Evolutionary conservation across 495 filamentous ascomycete genomes (phyloP), one percentile per base, ranked within the genome.

Genomic region (Penicillium cosmopolitanum): DNA sequence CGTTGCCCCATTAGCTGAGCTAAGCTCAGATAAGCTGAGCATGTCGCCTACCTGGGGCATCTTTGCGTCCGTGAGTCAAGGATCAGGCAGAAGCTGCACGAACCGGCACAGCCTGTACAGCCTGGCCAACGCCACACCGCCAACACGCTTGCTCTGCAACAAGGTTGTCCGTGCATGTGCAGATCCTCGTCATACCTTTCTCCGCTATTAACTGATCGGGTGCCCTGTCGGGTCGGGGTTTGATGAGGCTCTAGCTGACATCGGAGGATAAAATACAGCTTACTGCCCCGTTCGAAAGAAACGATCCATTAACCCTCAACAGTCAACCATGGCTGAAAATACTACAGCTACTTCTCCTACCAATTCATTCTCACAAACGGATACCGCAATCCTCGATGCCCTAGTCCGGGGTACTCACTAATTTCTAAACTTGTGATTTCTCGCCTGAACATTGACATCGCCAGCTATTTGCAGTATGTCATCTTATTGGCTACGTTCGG

Each of bases 391-490:
- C n/a, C 78, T 93, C 15, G 89, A 93, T 59, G 78, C 83, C 25
- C 81, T 93, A 68, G 85, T 93, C 55, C 90, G 0, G 90, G 89
- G 15, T 92, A 90, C 70, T 80, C 85, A 1, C 67, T 89, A 60
- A 75, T 90, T 52, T 86, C 87, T 0, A 72, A 80, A 2, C 80
- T 85, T 23, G 62, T 90, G 6, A 71, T 82, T 7, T 83, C 83
- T 25, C 82, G 85, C 54, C 73, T 90, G 2, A 80, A 86, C 44
- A 80, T 96, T 69, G 90, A 96, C 65, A 74, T 92, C 12, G 86
- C 85, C 48, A 53, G 86, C n/a, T 87, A 91, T 69, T 80, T 93
- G 40, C 88, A 88, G 2, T 69, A 86, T 13, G 60, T 90, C 0
- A 55, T 91, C 2, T 62, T 83, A 1, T 19, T 77, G 15, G 80